Evolutionary conservation across 345 rosid genomes (phyloP).

Genomic region (Eucalyptus coolabah): DNA sequence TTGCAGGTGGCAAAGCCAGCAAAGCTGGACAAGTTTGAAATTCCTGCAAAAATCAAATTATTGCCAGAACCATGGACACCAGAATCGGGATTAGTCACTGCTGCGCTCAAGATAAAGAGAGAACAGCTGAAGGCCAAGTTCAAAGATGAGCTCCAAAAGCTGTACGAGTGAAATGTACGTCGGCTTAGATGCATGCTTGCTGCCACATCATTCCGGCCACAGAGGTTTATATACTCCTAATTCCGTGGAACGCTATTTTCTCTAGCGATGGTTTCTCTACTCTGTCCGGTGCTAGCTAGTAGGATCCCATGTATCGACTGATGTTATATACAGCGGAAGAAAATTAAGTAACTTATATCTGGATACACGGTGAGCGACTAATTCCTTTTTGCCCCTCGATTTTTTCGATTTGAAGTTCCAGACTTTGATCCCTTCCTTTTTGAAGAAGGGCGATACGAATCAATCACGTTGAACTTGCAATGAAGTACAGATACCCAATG

Average conservation of each 20-base stretch:
- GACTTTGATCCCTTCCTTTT: not conserved
- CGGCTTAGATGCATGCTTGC: not conserved
- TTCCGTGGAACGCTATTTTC: not conserved
- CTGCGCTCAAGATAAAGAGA: conserved; percentile 67
- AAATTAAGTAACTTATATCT: not conserved
- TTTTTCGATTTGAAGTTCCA: not conserved
- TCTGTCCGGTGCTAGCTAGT: not conserved
- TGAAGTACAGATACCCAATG: not conserved
- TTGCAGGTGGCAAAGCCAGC: conserved; percentile 61
- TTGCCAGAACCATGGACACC: conserved; percentile 81
- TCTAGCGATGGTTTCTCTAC: not conserved
- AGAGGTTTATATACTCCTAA: not conserved
- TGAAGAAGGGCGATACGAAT: not conserved
- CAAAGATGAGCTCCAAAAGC: conserved; percentile 53
- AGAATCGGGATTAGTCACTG: conserved; percentile 61
- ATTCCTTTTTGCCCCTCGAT: not conserved
- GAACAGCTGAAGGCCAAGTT: conserved; percentile 56
- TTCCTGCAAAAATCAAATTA: conserved; percentile 68
- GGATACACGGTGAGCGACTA: not conserved
- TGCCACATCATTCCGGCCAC: not conserved
- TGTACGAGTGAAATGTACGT: conserved; percentile 24
- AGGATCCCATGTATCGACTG: not conserved
- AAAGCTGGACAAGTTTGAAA: conserved; percentile 64
- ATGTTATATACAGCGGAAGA: not conserved
- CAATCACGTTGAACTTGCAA: not conserved